Evolutionary conservation across 2,329 filamentous ascomycete genomes (phyloP), one percentile per base, ranked within the genome.

Genomic region (Diaporthe australafricana): DNA sequence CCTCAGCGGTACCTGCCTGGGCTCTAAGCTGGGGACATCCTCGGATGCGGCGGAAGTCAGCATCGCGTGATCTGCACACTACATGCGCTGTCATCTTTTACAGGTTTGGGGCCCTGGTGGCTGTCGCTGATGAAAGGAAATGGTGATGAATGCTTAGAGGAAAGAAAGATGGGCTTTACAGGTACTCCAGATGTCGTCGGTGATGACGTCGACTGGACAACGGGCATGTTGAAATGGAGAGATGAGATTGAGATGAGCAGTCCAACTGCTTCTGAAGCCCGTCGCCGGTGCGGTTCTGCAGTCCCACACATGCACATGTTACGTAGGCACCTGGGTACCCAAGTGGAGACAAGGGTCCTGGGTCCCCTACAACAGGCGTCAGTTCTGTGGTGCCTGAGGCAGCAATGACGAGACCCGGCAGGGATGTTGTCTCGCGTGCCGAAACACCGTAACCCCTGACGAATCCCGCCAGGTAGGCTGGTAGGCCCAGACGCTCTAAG

Each of bases 371-470:
- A 35, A 9, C 32, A 35, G 11, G 40, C 40, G 5, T 22, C 17
- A 5, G 14, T 5, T 16, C 5, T 17, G 1, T 42, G 25, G 17
- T 65, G 60, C 60, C 60, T 65, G 45, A 65, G 60, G 60, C 60
- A 65, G 30, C 42, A 38, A 65, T 65, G 60, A 65, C 60, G 60
- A 65, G 60, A 2, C 30, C 45, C 2, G 30, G 17, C 60, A 65
- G 60, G 60, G 60, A 65, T 65, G 42, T 50, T 65, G n/a, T 12
- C 30, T 50, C 45, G 60, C 30, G 30, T 25, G 60, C 60, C 60
- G 60, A 65, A 65, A 65, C 60, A 65, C 60, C 14, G 27, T 12
- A 32, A 12, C 57, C 57, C 57, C 57, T 63, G 57, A 47, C 25
- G 11, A 62, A 45, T 62, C 38, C 56, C 40, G 56, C 56, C 40